Conservation (phyloP, 768 basidiomycete species). For the Polyporus arcularius region DNA sequence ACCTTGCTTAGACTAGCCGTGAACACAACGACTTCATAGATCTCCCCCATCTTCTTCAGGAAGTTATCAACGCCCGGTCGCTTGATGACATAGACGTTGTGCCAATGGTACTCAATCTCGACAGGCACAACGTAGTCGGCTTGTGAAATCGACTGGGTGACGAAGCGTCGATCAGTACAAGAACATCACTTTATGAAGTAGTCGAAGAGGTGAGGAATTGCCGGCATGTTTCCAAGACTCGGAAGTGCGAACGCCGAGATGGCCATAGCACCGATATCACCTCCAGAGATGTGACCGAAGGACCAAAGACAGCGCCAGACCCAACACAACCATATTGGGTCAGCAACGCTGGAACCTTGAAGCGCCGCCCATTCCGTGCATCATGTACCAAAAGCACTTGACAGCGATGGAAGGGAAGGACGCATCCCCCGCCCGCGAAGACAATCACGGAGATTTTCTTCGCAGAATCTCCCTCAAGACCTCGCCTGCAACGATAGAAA, state of each 20-base stretch:
- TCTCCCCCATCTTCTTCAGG: constrained; percentile 96
- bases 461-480: neutral
- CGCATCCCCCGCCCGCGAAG: no score
- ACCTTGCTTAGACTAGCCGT: constrained; percentile 98
- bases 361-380: no score
- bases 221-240: no score
- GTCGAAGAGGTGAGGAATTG: neutral
- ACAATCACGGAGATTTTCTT: no score
- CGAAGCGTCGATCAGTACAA: neutral
- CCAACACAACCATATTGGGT: no score
- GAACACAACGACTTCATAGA: constrained; percentile 97
- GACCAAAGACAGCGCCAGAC: no score
- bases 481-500: constrained; percentile 12
- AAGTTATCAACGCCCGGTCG: constrained; percentile 98
- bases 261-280: no score
- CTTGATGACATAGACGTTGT: constrained; percentile 99
- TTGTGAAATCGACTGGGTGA: constrained; percentile 77
- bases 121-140: constrained; percentile 99
- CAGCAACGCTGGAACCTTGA: no score
- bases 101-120: constrained; percentile 97
- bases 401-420: no score
- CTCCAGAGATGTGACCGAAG: no score
- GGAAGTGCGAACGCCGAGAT: no score
- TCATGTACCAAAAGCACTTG: no score
- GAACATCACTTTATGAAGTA: neutral